phyloP scores from a whole-genome alignment of 768 basidiomycete genomes.

The Amanita molliuscula region DNA sequence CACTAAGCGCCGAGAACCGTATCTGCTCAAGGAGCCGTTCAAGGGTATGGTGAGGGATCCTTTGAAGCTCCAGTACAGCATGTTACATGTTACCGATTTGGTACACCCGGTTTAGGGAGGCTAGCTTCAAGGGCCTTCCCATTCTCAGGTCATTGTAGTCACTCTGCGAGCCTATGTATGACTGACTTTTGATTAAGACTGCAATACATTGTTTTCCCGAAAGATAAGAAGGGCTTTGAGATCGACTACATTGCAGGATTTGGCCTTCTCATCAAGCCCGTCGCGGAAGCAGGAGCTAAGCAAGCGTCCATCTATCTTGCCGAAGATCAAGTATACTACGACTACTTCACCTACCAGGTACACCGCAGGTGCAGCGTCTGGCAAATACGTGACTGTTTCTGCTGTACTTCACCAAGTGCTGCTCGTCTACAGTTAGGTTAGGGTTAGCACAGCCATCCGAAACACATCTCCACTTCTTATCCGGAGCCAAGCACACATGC shows the following conservation, averaged over 20 bases:
- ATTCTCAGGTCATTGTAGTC: slow-evolving; percentile 61
- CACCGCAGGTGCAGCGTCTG: slow-evolving; percentile 58
- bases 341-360: slow-evolving; percentile 70
- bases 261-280: slow-evolving; percentile 88
- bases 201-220: slow-evolving; percentile 92
- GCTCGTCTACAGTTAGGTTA: slow-evolving; percentile 83
- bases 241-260: slow-evolving; percentile 84
- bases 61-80: slow-evolving; percentile 74
- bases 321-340: slow-evolving; percentile 90
- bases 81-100: slow-evolving; percentile 84
- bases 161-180: neutral
- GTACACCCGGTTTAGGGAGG: slow-evolving; percentile 96
- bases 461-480: too few relatives aligned
- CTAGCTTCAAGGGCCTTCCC: slow-evolving; percentile 71
- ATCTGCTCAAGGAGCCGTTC: slow-evolving; percentile 82
- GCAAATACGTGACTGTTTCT: slow-evolving; percentile 60
- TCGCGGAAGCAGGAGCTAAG: slow-evolving; percentile 62
- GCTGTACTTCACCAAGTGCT: slow-evolving; percentile 72
- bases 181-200: slow-evolving; percentile 43
- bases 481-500: too few relatives aligned
- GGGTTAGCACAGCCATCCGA: too few relatives aligned
- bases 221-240: slow-evolving; percentile 74
- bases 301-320: slow-evolving; percentile 74
- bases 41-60: slow-evolving; percentile 72
- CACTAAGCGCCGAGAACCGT: slow-evolving; percentile 95